A percentile compares a stretch with the other conserved stretches of the same genome.
These are phyloP conservation scores for Colletotrichum chlorophyti DNA, from an alignment of 2,329 filamentous ascomycete species.

Conservation along the genomic window DNA sequence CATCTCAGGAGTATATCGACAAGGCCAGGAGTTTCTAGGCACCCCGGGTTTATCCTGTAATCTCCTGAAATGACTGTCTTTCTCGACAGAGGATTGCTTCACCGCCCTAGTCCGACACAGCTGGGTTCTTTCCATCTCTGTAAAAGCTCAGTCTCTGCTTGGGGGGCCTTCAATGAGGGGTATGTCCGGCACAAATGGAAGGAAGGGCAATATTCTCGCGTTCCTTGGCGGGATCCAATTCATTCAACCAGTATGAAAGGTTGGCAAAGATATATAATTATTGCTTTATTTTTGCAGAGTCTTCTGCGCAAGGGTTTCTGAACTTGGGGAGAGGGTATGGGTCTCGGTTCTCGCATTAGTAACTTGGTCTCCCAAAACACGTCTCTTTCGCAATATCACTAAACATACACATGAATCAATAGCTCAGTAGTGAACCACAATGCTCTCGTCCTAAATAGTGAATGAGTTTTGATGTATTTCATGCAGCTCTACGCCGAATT, in stretches of 20 bases:
- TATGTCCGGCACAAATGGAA: too few species aligned
- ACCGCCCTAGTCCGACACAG: background rate
- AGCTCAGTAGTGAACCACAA: too few species aligned
- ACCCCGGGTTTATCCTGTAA: background rate
- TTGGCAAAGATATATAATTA: constrained; percentile 11
- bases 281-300: background rate
- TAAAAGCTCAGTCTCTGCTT: background rate
- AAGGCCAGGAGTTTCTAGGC: constrained; percentile 59
- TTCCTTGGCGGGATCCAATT: background rate
- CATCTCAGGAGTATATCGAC: constrained; percentile 74
- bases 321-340: background rate
- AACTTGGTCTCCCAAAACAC: background rate
- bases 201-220: background rate
- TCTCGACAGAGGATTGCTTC: background rate
- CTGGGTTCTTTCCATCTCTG: background rate
- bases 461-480: constrained; percentile 7
- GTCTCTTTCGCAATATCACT: background rate
- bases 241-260: constrained; percentile 8
- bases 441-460: too few species aligned
- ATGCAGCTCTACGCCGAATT: background rate
- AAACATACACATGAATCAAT: too few species aligned
- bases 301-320: background rate
- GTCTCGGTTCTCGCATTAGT: background rate
- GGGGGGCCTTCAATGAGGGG: too few species aligned
- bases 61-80: background rate